These are phyloP conservation scores for Pichia norvegensis DNA, from an alignment of 1,139 yeast species.

Conservation along the genomic window DNA sequence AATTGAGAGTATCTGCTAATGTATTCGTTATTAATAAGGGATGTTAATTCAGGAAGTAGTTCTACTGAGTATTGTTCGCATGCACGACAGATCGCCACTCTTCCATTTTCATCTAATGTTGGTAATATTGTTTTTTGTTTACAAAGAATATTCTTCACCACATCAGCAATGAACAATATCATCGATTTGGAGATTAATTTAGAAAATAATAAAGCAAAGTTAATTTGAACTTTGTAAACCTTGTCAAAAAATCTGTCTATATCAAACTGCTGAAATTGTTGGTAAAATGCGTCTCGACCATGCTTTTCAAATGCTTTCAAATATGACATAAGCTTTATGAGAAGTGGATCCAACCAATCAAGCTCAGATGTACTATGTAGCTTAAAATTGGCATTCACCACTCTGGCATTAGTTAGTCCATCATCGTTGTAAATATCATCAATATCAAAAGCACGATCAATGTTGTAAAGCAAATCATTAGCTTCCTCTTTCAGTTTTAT, in stretches of 20 bases:
- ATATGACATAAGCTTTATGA: not conserved
- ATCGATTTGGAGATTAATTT: slow-evolving; percentile 8
- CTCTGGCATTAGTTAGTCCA: not conserved
- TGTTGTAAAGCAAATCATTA: not conserved
- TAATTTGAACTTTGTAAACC: not conserved
- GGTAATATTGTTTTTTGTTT: slow-evolving; percentile 9
- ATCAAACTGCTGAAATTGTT: slow-evolving; percentile 1
- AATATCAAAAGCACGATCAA: not conserved
- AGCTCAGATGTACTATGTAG: not conserved
- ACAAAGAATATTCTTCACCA: slow-evolving; percentile 6
- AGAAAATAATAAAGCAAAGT: slow-evolving; percentile 4
- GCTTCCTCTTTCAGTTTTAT: not conserved
- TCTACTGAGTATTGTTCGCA: slow-evolving; percentile 8
- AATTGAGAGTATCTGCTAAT: slow-evolving; percentile 1
- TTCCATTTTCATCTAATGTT: not conserved
- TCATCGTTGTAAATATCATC: not conserved
- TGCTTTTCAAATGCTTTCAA: not conserved
- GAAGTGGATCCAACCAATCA: not conserved
- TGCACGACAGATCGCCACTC: slow-evolving; percentile 6
- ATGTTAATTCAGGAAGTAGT: slow-evolving; percentile 1
- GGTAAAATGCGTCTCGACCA: not conserved
- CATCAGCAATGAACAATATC: slow-evolving; percentile 5
- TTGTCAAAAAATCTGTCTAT: slow-evolving; percentile 6
- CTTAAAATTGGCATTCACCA: not conserved
- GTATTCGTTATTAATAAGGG: slow-evolving; percentile 8